phyloP scores from a whole-genome alignment of 257 asterid genomes.

The Primulina eburnea region DNA sequence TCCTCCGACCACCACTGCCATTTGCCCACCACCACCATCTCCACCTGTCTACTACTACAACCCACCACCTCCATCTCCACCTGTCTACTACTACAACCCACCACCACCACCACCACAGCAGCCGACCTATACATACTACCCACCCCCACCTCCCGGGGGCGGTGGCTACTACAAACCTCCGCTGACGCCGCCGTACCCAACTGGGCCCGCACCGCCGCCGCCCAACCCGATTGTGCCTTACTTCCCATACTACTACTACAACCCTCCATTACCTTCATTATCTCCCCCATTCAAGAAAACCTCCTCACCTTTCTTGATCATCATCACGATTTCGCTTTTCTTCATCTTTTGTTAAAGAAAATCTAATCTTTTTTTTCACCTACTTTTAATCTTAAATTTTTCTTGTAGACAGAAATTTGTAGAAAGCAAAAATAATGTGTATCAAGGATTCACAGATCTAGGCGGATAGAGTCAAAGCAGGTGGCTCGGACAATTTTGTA shows the following conservation, averaged over 20 bases:
- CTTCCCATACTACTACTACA: conserved; percentile 66
- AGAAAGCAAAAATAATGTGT: conserved; percentile 38
- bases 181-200: conserved; percentile 36
- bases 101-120: conserved; percentile 30
- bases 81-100: conserved; percentile 40
- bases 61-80: conserved; percentile 74
- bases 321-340: conserved; percentile 20
- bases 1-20: conserved; percentile 35
- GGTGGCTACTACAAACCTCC: conserved; percentile 48
- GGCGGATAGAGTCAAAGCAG: conserved; percentile 10
- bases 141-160: conserved; percentile 51
- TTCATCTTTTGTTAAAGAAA: conserved; percentile 9
- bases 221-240: conserved; percentile 92
- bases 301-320: conserved; percentile 23
- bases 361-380: neutral
- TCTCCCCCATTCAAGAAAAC: conserved; percentile 27
- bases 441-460: conserved; percentile 60
- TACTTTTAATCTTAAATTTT: neutral
- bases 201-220: conserved; percentile 80
- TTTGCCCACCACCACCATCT: conserved; percentile 79
- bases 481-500: conserved; percentile 6
- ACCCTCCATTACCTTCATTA: conserved; percentile 55
- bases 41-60: conserved; percentile 43
- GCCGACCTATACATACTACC: conserved; percentile 32
- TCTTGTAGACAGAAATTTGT: neutral